Conservation (phyloP, 352 stramenopile species). For the Elongisporangium senticosum region DNA sequence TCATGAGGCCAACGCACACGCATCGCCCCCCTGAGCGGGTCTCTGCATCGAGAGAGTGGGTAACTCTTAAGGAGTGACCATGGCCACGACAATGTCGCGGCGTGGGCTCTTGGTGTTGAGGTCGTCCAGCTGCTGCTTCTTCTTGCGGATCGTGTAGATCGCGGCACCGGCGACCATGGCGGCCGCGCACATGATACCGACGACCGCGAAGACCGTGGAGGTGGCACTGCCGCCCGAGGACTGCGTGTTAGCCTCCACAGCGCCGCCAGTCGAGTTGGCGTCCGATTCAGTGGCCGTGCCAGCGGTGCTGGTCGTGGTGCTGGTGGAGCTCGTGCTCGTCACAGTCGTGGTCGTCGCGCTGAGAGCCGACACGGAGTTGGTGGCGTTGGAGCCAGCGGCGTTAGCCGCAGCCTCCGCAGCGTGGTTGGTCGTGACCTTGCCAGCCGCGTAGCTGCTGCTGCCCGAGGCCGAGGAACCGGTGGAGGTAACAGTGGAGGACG, state of each 20-base stretch:
- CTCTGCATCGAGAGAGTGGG: not conserved
- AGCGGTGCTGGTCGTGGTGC: conserved; percentile 12
- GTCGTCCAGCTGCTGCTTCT: conserved; percentile 39
- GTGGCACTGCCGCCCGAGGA: conserved; percentile 16
- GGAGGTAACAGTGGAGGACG: conserved; percentile 5
- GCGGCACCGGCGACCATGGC: conserved; percentile 28
- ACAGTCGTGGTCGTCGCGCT: conserved; percentile 1
- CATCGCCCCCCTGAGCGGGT: not conserved
- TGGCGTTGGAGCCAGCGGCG: conserved; percentile 7
- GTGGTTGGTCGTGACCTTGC: conserved; percentile 7
- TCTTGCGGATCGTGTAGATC: conserved; percentile 45
- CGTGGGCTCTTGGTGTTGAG: conserved; percentile 32
- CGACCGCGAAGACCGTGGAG: conserved; percentile 7
- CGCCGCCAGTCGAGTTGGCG: conserved; percentile 7
- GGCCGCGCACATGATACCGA: conserved; percentile 28
- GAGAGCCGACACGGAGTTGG: not conserved
- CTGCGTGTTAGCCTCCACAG: conserved; percentile 43
- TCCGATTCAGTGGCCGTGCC: conserved; percentile 13
- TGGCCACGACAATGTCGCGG: conserved; percentile 27
- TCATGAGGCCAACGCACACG: not conserved
- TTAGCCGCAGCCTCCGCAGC: conserved; percentile 13
- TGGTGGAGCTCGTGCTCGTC: conserved; percentile 3
- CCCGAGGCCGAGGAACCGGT: conserved; percentile 6
- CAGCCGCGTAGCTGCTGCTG: conserved; percentile 7
- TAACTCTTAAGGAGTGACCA: conserved; percentile 19